Evolutionary conservation across 805 yeast species (phyloP), one percentile per base, ranked within the genome.

Genomic region (Jamesozyma hellenica): DNA sequence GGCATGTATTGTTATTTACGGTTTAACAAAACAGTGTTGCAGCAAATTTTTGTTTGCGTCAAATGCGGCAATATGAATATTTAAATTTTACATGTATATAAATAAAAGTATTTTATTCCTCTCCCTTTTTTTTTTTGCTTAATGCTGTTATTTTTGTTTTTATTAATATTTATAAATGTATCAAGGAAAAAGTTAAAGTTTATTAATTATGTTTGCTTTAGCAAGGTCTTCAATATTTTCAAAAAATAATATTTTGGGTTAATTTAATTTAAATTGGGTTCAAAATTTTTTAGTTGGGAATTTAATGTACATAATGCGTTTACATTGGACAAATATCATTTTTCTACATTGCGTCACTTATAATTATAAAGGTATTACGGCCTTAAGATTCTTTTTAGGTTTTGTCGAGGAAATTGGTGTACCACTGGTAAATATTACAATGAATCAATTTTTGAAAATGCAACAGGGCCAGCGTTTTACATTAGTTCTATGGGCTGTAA

Each of bases 381-480:
- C 64, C 3, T 45, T 70, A 21, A 56, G 79, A 46, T 71, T 74
- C 50, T 67, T 72, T 47, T 55, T 75, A 18, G 81, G 81, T 2
- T 60, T 74, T 39, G 65, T 66, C 12, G 77, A 71, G 51, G 51
- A 69, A 32, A 62, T 64, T 37, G 70, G 68, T 14, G 49, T 67
- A 4, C 73, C 75, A 18, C 53, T 64, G 21, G 48, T 74, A 36
- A 67, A 68, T 42, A 63, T 65, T 36, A 72, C 78, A 1, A 61
- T 71, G 65, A 67, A 66, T 14, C 73, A 70, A 56, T 74, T 72
- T 49, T 60, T 72, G 39, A 72, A 44, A 74, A 75, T 16, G 64
- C 71, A 1, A 63, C 71, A 25, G 74, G 75, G 36, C 79, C 79
- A 16, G 42, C 74, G 4, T 74, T 77, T 49, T 75, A 69, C 47